Conservation (phyloP, 148 eudicot species). For the Fagopyrum homotropicum region DNA sequence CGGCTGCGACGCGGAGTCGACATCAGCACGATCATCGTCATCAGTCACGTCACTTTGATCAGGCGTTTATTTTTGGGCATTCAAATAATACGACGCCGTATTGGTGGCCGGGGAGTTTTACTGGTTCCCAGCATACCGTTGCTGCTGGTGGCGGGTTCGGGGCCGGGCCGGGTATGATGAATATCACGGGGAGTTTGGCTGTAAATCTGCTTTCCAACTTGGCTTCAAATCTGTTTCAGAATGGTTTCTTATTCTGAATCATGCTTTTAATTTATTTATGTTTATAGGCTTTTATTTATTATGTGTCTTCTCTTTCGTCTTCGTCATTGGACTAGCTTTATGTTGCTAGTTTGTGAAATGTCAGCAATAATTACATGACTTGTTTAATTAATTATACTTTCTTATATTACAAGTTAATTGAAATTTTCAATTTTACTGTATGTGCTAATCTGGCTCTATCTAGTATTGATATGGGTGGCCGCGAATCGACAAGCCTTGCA, state of each 20-base stretch:
- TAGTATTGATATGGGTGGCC: too few relatives aligned
- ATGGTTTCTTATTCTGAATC: constrained; percentile 1
- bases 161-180: background rate
- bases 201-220: constrained; percentile 6
- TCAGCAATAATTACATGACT: too few relatives aligned
- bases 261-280: too few relatives aligned
- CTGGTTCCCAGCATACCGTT: background rate
- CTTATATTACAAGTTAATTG: too few relatives aligned
- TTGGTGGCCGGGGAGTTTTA: background rate
- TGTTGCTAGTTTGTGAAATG: too few relatives aligned
- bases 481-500: too few relatives aligned
- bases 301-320: too few relatives aligned
- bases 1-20: background rate
- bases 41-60: background rate
- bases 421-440: too few relatives aligned
- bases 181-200: constrained; percentile 11
- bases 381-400: too few relatives aligned
- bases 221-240: background rate
- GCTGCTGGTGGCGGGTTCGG: background rate
- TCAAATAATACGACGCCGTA: background rate
- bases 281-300: too few relatives aligned
- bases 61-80: background rate
- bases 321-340: too few relatives aligned
- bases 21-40: background rate
- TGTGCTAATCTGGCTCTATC: too few relatives aligned